Evolutionary conservation across 306 rosid genomes (phyloP).

Genomic region (Malus fusca): DNA sequence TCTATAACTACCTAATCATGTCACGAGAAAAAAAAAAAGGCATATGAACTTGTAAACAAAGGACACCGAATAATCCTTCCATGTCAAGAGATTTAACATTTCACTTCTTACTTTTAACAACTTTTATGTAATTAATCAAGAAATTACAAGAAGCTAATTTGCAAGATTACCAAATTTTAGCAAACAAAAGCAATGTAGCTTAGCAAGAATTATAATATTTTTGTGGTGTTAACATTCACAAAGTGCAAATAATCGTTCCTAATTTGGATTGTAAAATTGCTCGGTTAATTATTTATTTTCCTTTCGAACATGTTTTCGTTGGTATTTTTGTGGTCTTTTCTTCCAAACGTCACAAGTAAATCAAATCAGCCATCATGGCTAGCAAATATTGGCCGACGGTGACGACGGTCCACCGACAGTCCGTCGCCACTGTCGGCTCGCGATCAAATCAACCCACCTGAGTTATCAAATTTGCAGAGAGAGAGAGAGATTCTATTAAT

Average conservation of each 20-base stretch:
- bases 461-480: background rate
- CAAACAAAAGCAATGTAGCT: no score
- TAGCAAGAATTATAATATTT: no score
- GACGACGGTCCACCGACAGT: background rate
- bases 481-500: background rate
- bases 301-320: background rate
- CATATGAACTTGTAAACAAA: no score
- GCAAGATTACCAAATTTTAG: no score
- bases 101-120: no score
- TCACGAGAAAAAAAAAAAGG: no score
- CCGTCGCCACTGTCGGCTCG: background rate
- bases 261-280: background rate
- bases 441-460: background rate
- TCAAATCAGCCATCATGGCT: background rate
- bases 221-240: background rate
- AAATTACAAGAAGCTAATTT: no score
- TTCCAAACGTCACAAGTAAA: background rate
- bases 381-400: background rate
- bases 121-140: no score
- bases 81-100: no score
- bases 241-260: background rate
- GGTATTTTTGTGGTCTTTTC: background rate
- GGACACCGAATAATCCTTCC: no score
- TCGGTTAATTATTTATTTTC: no score
- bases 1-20: no score